A percentile compares a stretch with the other conserved stretches of the same genome.
phyloP scores from a whole-genome alignment of 2,329 filamentous ascomycete species.

The Fusarium devonianum region DNA sequence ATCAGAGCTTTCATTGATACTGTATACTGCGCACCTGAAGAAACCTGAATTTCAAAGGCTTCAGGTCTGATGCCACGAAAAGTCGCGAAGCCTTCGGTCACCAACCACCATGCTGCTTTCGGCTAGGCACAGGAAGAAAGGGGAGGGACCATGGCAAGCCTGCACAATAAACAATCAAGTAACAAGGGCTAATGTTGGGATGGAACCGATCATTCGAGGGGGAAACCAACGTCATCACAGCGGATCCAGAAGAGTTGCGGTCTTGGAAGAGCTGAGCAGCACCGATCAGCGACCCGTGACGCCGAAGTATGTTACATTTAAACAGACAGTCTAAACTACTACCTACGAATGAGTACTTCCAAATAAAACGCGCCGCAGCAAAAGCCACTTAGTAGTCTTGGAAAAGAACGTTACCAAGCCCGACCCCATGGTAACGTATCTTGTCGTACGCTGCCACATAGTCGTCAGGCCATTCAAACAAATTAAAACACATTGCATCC shows the following conservation, averaged over 20 bases:
- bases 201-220: conserved; percentile 16
- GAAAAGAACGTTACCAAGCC: conserved; percentile 26
- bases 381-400: conserved; percentile 38
- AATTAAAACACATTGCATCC: conserved; percentile 35
- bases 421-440: conserved; percentile 24
- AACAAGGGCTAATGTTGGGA: conserved; percentile 14
- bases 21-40: not conserved
- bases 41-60: conserved; percentile 1
- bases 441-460: conserved; percentile 37
- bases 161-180: conserved; percentile 7
- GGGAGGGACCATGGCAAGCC: conserved; percentile 5
- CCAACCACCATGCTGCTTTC: conserved; percentile 11
- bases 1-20: too few species aligned
- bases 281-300: conserved; percentile 31
- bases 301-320: conserved; percentile 36
- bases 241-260: not conserved
- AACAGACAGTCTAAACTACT: conserved; percentile 43
- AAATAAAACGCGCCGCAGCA: conserved; percentile 35
- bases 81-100: conserved; percentile 8
- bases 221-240: conserved; percentile 23
- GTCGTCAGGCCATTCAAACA: conserved; percentile 32
- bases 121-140: conserved; percentile 15
- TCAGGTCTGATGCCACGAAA: not conserved
- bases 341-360: conserved; percentile 40
- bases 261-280: conserved; percentile 4